Base-by-base conservation (phyloP, 1,139 yeast genomes). In the Nadsonia starkeyi-henricii region DNA sequence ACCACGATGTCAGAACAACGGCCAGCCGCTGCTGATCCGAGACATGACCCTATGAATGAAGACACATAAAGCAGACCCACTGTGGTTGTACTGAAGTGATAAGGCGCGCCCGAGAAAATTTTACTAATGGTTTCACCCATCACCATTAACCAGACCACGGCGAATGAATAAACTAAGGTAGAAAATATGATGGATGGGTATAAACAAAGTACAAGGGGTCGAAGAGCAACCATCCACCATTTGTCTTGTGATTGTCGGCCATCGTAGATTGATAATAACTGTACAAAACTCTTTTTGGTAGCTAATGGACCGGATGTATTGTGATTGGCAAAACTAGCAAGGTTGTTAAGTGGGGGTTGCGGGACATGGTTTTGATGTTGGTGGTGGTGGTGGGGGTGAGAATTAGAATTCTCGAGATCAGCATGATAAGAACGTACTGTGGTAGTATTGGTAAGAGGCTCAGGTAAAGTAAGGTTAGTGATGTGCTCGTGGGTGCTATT, bases 141-240 rank as follows among this genome's bases (percentile, higher is more conserved):
- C 46, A 77, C 75, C 59, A 79, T 78, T 48, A 78, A 69, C 81
- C 81, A 78, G 20, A 78, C 79, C 23, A 78, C 80, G 12, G 81
- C 77, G 51, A 78, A 67, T 1, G 79, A 67, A 55, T 78, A 78
- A 1, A 75, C 62, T 9, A 78, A 57, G 1, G 81, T 67, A 0
- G 79, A 75, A 57, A 71, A 78, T n/a, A 75, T 59, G 18, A 78
- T 67, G 2, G 75, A 65, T 0, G 83, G 81, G 58, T 77, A 78
- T 2, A 65, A 53, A 51, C 68, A 72, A 13, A 78, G 66, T 23
- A 72, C 68, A 54, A 78, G 72, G 1, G 84, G 84, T 42, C 84
- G 65, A 20, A 77, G 54, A 9, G 76, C 73, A 3, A 77, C 74
- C 75, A 72, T 74, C 75, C 78, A 74, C 77, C 78, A 74, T 49